phyloP scores from a whole-genome alignment of 306 rosid genomes.

The Acacia crassicarpa region DNA sequence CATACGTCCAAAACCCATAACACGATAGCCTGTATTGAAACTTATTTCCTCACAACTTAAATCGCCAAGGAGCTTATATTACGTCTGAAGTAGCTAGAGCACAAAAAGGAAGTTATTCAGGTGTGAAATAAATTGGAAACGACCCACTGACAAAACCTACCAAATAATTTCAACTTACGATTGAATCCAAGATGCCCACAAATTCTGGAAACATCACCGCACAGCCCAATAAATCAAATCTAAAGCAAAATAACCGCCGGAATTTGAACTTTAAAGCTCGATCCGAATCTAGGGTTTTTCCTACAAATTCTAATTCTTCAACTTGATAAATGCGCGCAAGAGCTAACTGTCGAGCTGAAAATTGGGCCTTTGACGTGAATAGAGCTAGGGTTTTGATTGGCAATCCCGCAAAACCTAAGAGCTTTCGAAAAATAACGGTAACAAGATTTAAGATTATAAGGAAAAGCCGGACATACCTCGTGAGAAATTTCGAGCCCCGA shows the following conservation, averaged over 20 bases:
- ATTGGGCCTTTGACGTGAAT: slow-evolving; percentile 34
- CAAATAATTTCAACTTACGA: slow-evolving; percentile 28
- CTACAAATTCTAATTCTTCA: slow-evolving; percentile 37
- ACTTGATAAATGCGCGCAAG: slow-evolving; percentile 20
- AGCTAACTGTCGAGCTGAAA: slow-evolving; percentile 34
- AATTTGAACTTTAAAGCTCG: slow-evolving; percentile 35
- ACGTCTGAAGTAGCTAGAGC: slow-evolving; percentile 24
- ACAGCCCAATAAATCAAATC: slow-evolving; percentile 48
- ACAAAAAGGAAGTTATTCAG: slow-evolving; percentile 18
- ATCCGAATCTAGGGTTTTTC: slow-evolving; percentile 70
- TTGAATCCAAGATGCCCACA: slow-evolving; percentile 38
- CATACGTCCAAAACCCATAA: slow-evolving; percentile 2
- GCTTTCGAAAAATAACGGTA: slow-evolving; percentile 25
- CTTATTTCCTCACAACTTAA: slow-evolving; percentile 24
- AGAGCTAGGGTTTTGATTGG: slow-evolving; percentile 58
- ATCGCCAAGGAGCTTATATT: slow-evolving; percentile 29
- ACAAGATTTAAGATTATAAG: slow-evolving; percentile 1
- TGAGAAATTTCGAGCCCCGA: slow-evolving; percentile 29
- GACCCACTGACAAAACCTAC: slow-evolving; percentile 34
- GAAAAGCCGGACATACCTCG: slow-evolving; percentile 32
- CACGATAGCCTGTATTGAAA: not conserved
- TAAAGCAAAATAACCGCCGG: slow-evolving; percentile 27
- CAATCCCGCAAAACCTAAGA: slow-evolving; percentile 29
- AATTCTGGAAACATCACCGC: slow-evolving; percentile 13
- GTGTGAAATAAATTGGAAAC: slow-evolving; percentile 3